Conservation (phyloP, 2,329 filamentous ascomycete genomes). For the Aspergillus cejpii region DNA sequence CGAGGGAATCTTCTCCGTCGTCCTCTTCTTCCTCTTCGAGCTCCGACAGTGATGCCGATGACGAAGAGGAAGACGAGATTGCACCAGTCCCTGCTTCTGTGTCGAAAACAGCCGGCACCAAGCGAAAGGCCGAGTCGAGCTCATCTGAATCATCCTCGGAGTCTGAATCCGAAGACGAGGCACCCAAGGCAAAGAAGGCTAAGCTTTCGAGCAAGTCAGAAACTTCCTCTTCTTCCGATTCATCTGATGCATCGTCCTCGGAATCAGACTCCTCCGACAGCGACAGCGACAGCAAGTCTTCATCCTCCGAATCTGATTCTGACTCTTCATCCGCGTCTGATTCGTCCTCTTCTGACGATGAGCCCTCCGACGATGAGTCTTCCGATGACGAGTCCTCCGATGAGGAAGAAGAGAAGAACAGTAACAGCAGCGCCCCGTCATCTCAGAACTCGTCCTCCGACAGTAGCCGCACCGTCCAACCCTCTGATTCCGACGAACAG, state of each 20-base stretch:
- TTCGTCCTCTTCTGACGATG: constrained; percentile 23
- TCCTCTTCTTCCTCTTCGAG: constrained; percentile 31
- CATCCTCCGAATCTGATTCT: constrained; percentile 35
- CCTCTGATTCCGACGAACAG: constrained; percentile 20
- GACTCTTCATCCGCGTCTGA: constrained; percentile 14
- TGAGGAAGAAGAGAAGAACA: constrained; percentile 17
- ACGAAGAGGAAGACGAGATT: constrained; percentile 50
- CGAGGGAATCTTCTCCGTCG: constrained; percentile 25
- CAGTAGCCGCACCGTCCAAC: constrained; percentile 29
- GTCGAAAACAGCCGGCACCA: constrained; percentile 41
- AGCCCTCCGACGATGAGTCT: constrained; percentile 22
- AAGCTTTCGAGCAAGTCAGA: constrained; percentile 35
- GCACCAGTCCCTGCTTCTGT: constrained; percentile 27
- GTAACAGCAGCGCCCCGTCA: constrained; percentile 15
- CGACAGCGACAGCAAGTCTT: neutral
- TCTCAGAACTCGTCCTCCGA: constrained; percentile 23
- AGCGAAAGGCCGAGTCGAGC: constrained; percentile 52
- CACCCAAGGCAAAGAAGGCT: constrained; percentile 50
- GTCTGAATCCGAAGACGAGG: constrained; percentile 34
- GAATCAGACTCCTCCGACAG: constrained; percentile 17
- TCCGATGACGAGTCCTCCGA: constrained; percentile 25
- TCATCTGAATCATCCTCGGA: constrained; percentile 30
- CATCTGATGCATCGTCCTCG: constrained; percentile 34
- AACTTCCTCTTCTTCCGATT: constrained; percentile 31
- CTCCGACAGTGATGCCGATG: constrained; percentile 48